Evolutionary conservation across 306 rosid genomes (phyloP), one percentile per base, ranked within the genome.

Genomic region (Quercus mongolica): DNA sequence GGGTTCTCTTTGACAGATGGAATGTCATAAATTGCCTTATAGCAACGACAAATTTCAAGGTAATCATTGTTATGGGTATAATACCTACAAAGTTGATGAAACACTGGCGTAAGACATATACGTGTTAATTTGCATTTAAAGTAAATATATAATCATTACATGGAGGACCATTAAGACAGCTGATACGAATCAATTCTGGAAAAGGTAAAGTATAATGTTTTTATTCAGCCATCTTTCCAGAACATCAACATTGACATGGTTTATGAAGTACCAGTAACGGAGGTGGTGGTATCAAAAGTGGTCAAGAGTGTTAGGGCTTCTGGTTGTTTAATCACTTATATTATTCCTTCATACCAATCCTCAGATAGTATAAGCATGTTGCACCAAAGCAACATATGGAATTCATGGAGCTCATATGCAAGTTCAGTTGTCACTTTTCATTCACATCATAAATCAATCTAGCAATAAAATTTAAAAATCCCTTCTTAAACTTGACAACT

Each of bases 31-130:
- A 94, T 94, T 13, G 97, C 68, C 85, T 90, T 94, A 62, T 90
- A 92, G 92, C 92, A 94, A 38, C 94, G 94, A 81, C 98, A 92
- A 77, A 94, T 94, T 77, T 94, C 98, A 82, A 94, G 92, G 85
- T 94, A 94, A 78, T 94, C 96, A 5, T 89, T 89, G 86, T 83
- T 88, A 76, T 92, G 96, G 15, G 90, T 87, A 73, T 91, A 87
- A 73, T 91, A 94, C 91, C 98, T 94, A 73, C 59, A 78, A 79
- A 41, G 28, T 56, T 12, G 59, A 63, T 55, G 25, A 75, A 62
- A 78, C 69, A 77, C 15, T 72, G 65, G 71, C 59, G 51, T 69
- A 31, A 76, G 83, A 46, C 51, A 23, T 58, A 76, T 74, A 23
- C 44, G 73, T 28, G 15, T 57, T 20, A 26, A 23, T 49, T 28